These are phyloP conservation scores for Senna siamea DNA, from an alignment of 306 rosid genomes.

Conservation along the genomic window DNA sequence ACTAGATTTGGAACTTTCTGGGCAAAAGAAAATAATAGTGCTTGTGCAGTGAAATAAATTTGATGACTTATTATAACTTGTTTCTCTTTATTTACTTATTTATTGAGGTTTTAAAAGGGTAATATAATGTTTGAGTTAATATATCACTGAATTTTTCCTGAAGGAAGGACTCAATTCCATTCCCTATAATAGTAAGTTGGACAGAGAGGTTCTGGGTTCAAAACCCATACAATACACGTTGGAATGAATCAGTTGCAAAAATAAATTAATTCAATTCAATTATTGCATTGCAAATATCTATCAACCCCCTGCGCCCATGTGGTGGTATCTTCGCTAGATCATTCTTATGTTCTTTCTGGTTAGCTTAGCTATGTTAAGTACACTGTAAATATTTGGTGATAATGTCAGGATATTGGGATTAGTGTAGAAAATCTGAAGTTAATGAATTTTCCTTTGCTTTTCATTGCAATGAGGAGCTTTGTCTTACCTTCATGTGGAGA, in stretches of 20 bases:
- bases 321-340: background rate
- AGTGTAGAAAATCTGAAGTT: background rate
- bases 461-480: background rate
- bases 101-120: background rate
- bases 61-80: background rate
- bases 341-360: background rate
- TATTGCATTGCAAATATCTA: background rate
- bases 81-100: background rate
- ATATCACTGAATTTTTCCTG: background rate
- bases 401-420: background rate
- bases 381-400: background rate
- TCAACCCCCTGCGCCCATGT: background rate
- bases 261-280: slow-evolving; percentile 1
- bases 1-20: slow-evolving; percentile 16
- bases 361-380: background rate
- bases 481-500: background rate
- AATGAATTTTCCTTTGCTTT: background rate
- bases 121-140: slow-evolving; percentile 7
- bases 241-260: background rate
- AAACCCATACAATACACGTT: background rate
- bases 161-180: background rate
- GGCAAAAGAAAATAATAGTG: background rate
- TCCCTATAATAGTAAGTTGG: background rate
- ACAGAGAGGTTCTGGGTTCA: background rate
- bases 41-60: slow-evolving; percentile 1